These are phyloP conservation scores for Thalassiosira hispida DNA, from an alignment of 352 stramenopile species.

Conservation along the genomic window DNA sequence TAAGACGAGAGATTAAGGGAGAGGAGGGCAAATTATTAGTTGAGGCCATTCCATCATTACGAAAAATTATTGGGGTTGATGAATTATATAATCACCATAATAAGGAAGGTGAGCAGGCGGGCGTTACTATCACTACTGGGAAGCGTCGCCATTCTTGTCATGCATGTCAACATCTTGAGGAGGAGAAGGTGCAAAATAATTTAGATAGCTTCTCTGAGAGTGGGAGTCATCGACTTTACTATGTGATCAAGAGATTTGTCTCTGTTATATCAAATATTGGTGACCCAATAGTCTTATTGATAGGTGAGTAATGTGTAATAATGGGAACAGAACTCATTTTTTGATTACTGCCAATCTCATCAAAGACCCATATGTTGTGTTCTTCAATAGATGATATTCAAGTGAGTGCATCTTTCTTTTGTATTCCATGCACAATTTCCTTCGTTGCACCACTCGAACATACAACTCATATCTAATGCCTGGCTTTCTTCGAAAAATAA, in stretches of 20 bases:
- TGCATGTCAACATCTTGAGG: neutral
- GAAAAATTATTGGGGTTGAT: neutral
- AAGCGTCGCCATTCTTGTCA: neutral
- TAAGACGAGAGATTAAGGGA: neutral
- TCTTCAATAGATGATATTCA: conserved; percentile 19
- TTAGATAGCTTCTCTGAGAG: conserved; percentile 1
- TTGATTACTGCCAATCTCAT: too few species aligned
- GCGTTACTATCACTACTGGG: neutral
- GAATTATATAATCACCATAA: neutral
- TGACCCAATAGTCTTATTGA: conserved; percentile 11
- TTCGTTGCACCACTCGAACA: neutral
- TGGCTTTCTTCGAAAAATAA: neutral
- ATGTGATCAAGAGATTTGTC: conserved; percentile 13
- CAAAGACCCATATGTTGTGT: too few species aligned
- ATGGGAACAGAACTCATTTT: too few species aligned
- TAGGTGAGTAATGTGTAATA: too few species aligned
- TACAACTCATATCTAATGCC: neutral
- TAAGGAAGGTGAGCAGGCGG: too few species aligned
- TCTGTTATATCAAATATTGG: conserved; percentile 12
- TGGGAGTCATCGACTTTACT: neutral
- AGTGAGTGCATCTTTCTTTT: neutral
- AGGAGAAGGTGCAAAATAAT: conserved; percentile 1
- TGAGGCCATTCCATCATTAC: conserved; percentile 12
- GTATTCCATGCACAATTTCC: neutral
- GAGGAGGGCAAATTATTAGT: conserved; percentile 2